phyloP scores from a whole-genome alignment of 2,329 filamentous ascomycete genomes.

The Colletotrichum sp. region DNA sequence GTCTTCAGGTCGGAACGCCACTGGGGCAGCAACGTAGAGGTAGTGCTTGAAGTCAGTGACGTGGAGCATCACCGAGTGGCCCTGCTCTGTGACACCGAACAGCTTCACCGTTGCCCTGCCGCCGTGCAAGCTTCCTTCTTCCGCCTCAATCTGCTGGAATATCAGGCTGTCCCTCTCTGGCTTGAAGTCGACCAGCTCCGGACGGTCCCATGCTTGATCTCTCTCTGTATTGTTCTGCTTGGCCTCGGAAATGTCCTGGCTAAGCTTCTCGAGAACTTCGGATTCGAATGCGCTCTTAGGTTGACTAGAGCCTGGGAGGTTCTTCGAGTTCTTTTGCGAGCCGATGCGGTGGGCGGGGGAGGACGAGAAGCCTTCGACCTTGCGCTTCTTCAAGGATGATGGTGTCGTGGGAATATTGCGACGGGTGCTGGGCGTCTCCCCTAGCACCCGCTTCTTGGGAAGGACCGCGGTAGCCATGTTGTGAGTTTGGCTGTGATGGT shows the following conservation, averaged over 20 bases:
- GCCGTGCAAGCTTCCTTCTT: slow-evolving; percentile 83
- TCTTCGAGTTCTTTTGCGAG: slow-evolving; percentile 66
- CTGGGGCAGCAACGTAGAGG: slow-evolving; percentile 88
- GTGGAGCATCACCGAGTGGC: slow-evolving; percentile 92
- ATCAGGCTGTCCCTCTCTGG: slow-evolving; percentile 72
- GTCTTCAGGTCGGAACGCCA: slow-evolving; percentile 80
- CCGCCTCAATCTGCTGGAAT: slow-evolving; percentile 95
- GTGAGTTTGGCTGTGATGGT: neutral
- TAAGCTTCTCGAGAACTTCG: slow-evolving; percentile 93
- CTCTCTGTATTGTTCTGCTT: slow-evolving; percentile 89
- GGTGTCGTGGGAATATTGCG: slow-evolving; percentile 66
- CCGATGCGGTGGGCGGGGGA: slow-evolving; percentile 63
- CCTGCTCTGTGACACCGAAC: slow-evolving; percentile 84
- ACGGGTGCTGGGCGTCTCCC: slow-evolving; percentile 68
- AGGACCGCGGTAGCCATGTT: slow-evolving; percentile 56
- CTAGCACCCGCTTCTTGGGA: slow-evolving; percentile 76
- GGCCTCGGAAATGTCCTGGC: slow-evolving; percentile 86
- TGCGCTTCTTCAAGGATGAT: slow-evolving; percentile 77
- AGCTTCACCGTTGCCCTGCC: slow-evolving; percentile 83
- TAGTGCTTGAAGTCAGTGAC: slow-evolving; percentile 97
- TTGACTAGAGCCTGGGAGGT: slow-evolving; percentile 74
- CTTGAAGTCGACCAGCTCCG: slow-evolving; percentile 55
- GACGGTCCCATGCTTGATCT: slow-evolving; percentile 87
- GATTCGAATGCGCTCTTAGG: slow-evolving; percentile 92
- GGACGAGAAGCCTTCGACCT: slow-evolving; percentile 69